Conservation (phyloP, 371 early-diverging fungal genomes). For the Chytridium lagenaria region DNA sequence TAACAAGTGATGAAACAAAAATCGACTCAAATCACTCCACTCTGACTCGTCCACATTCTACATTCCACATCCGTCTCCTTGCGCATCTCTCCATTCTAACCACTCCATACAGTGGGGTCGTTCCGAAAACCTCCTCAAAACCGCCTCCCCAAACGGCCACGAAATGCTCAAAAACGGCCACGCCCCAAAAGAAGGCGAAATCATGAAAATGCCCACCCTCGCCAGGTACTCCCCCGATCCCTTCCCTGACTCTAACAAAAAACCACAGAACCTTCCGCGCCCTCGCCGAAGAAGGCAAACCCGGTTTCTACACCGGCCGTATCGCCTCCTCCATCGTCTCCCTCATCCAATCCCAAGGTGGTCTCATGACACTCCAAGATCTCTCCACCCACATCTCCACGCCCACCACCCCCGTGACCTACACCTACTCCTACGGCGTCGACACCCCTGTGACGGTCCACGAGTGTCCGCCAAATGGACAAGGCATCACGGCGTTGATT, state of each 20-base stretch:
- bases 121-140: constrained; percentile 51
- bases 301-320: constrained; percentile 81
- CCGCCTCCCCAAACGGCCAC: constrained; percentile 54
- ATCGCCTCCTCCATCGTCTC: constrained; percentile 77
- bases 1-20: too few species aligned
- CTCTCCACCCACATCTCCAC: constrained; percentile 67
- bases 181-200: constrained; percentile 71
- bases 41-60: too few species aligned
- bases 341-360: constrained; percentile 67
- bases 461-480: constrained; percentile 83
- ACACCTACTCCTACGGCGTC: constrained; percentile 66
- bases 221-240: constrained; percentile 46
- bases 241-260: constrained; percentile 35
- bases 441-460: constrained; percentile 55
- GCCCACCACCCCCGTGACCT: constrained; percentile 66
- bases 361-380: constrained; percentile 77
- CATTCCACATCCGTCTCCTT: too few species aligned
- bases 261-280: constrained; percentile 62
- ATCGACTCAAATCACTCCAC: too few species aligned
- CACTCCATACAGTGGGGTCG: constrained; percentile 74
- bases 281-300: constrained; percentile 69
- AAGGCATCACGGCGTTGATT: constrained; percentile 69
- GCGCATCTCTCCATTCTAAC: too few species aligned
- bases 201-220: constrained; percentile 65
- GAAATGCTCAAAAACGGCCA: constrained; percentile 68